Base-by-base conservation (phyloP, 2,329 filamentous ascomycete species). In the Fusarium sp. region DNA sequence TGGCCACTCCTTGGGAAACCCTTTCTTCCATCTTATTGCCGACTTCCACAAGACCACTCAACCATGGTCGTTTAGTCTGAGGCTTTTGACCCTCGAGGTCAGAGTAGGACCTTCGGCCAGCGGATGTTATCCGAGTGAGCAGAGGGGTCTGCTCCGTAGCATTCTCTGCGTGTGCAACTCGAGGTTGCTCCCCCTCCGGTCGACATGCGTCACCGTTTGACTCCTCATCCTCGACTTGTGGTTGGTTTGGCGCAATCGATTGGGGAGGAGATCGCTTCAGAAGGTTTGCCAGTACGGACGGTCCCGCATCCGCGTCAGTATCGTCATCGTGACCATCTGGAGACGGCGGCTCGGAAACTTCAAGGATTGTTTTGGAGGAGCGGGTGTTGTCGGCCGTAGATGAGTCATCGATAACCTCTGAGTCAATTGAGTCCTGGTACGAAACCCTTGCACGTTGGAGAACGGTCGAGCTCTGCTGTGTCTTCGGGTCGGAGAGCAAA, bases 401-500 rank as follows among this genome's bases (percentile, higher is more conserved):
- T 11, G 74, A 67, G 33, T 70, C 61, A 38, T 77, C 77, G 37
- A 71, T 68, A 25, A 63, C 63, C 9, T 81, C 77, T 6, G 75
- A 64, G 13, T 44, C 62, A 25, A 78, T 76, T 18, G 75, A 64
- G 37, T 82, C 80, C 19, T 80, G 78, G 23, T 77, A 54, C 3
- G 80, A 81, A 19, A 76, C 61, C 66, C 81, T 77, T 12, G 77
- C 72, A 43, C 81, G 80, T 30, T 81, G 80, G n/a, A 89, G 81
- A 66, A 90, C 87, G 15, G 85, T 83, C 9, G 85, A 82, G 68
- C 81, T 84, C 47, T 81, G 83, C 47, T 80, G 76, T 65, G 83
- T 81, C 64, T 86, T 83, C 75, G 88, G 87, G 75, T 93, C 90
- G 43, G 92, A 92, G 33, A 97, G 88, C 56, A 94, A 91, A 80